These are phyloP conservation scores for Trichosporon ovoides DNA, from an alignment of 1,284 basidiomycete species.

Conservation along the genomic window DNA sequence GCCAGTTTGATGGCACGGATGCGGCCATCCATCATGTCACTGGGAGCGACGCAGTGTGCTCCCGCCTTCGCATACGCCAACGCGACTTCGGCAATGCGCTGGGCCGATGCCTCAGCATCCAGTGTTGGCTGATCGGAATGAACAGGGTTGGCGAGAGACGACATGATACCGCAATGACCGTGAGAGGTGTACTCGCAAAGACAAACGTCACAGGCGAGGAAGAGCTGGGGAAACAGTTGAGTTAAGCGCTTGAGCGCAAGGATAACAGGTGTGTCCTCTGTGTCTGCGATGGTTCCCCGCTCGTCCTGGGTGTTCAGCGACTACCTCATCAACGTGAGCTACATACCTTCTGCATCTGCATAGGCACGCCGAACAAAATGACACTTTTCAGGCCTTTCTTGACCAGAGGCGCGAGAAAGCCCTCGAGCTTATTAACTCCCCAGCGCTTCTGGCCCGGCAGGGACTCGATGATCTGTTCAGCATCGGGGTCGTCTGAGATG, in stretches of 20 bases:
- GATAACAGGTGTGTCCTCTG: slow-evolving; percentile 85
- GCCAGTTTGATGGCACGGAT: slow-evolving; percentile 82
- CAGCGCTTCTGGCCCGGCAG: slow-evolving; percentile 85
- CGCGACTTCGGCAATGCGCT: slow-evolving; percentile 85
- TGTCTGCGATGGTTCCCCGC: slow-evolving; percentile 81
- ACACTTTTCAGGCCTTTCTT: slow-evolving; percentile 85
- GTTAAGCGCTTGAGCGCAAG: slow-evolving; percentile 76
- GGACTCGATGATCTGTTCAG: slow-evolving; percentile 65
- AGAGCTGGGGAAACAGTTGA: slow-evolving; percentile 69
- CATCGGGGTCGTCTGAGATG: slow-evolving; percentile 85
- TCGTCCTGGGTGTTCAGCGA: slow-evolving; percentile 58
- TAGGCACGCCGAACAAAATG: slow-evolving; percentile 93
- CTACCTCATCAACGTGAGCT: not conserved
- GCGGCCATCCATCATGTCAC: slow-evolving; percentile 99
- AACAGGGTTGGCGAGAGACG: slow-evolving; percentile 35
- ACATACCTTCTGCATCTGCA: slow-evolving; percentile 73
- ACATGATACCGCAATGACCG: slow-evolving; percentile 88
- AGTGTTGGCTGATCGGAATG: slow-evolving; percentile 43
- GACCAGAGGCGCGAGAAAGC: slow-evolving; percentile 79
- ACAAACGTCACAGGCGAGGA: slow-evolving; percentile 92
- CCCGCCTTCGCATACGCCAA: slow-evolving; percentile 89
- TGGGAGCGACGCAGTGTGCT: slow-evolving; percentile 95
- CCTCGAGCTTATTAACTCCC: slow-evolving; percentile 91
- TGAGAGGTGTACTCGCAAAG: slow-evolving; percentile 99
- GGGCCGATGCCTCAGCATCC: slow-evolving; percentile 67